Conservation (phyloP, 2,329 filamentous ascomycete genomes). For the Alternaria arbusti region DNA sequence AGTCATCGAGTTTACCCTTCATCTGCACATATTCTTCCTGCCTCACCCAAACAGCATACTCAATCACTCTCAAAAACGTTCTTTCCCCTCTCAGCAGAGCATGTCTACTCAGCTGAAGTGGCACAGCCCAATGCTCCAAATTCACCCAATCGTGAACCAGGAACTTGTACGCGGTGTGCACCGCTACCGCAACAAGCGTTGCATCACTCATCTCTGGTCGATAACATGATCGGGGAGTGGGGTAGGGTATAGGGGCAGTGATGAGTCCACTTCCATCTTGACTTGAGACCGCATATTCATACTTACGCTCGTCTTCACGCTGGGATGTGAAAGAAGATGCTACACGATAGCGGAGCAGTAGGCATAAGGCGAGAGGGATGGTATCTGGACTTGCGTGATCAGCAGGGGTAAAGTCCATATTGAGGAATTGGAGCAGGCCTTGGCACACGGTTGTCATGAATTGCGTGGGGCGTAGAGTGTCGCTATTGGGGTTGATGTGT, state of each 20-base stretch:
- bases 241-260: not conserved
- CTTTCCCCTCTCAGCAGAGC: not conserved
- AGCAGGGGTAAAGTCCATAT: not conserved
- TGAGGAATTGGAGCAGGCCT: not conserved
- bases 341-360: not conserved
- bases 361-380: not conserved
- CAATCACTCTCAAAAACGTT: not conserved
- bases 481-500: not conserved
- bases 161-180: constrained; percentile 1
- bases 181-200: not conserved
- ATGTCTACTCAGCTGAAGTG: not conserved
- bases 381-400: not conserved
- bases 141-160: not conserved
- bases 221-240: not conserved
- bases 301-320: not conserved
- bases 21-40: not conserved
- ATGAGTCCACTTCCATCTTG: not conserved
- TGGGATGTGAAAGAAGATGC: not conserved
- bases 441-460: not conserved
- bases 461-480: not conserved
- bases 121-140: not conserved
- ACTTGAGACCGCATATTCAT: not conserved
- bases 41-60: not conserved
- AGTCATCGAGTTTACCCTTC: not conserved
- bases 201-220: not conserved